Base-by-base conservation (phyloP, 1,284 basidiomycete genomes). In the Mrakiaceae sp. region DNA sequence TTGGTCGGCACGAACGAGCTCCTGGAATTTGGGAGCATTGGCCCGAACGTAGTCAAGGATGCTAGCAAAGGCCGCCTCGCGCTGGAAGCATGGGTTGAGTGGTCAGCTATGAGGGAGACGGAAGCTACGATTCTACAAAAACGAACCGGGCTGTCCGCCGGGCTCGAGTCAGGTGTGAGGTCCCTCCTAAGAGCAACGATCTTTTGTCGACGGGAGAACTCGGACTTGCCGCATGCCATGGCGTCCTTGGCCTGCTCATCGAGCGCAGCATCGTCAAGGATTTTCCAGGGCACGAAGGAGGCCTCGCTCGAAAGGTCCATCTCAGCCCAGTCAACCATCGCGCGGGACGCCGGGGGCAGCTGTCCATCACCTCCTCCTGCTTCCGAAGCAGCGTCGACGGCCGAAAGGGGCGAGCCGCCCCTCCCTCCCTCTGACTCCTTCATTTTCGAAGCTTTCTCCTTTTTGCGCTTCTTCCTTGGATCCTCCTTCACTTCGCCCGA, bases 171-270 rank as follows among this genome's bases (percentile, higher is more conserved):
- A 44, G 88, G 88, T 5, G 79, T 84, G 70, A 90, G 71, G 73
- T 90, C 88, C 40, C 72, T 74, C 63, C 87, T 78, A 49, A 88
- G 71, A 58, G 72, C 75, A 43, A 82, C 72, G 44, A 81, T 80
- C 69, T 80, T 81, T 72, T 84, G 87, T 63, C 85, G 79, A 68
- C 84, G 78, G 2, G 87, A 88, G 70, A 85, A 88, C 72, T 90
- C 87, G n/a, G 83, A 81, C 76, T 79, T 80, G 64, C 87, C 79
- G 71, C 89, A 88, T 72, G 87, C 84, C 47, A 91, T 77, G 39
- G 84, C 82, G 68, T 88, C 85, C 63, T 79, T 71, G 8, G 84
- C 72, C 64, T 80, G 81, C 39, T 75, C 70, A 14, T 76, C 74
- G n/a, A 82, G 71, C 3, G 75, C 74, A 65, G 79, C 77, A 10